A percentile compares a stretch with the other conserved stretches of the same genome.
Evolutionary conservation across 225 moss, liverwort and hornwort species (phyloP).

Genomic region (Sphagnum contortum): DNA sequence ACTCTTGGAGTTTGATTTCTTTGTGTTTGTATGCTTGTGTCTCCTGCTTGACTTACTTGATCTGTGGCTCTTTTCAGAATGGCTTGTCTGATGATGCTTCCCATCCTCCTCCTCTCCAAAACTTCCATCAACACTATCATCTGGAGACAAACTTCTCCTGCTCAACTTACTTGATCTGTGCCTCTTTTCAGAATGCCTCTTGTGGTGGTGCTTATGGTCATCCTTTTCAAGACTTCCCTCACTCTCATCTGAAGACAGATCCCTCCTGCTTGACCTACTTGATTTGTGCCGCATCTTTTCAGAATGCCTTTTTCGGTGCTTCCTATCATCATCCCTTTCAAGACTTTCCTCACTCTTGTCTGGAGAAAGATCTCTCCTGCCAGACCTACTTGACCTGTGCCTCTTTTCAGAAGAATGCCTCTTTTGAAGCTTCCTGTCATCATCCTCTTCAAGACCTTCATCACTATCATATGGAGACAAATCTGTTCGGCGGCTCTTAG

Average conservation of each 20-base stretch:
- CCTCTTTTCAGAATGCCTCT: too few relatives aligned
- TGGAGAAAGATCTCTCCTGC: conserved; percentile 17
- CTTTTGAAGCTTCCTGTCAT: conserved; percentile 31
- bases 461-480: conserved; percentile 27
- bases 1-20: conserved; percentile 10
- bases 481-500: conserved; percentile 23
- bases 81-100: too few relatives aligned
- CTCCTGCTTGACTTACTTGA: too few relatives aligned
- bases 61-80: too few relatives aligned
- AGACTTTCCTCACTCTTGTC: conserved; percentile 26
- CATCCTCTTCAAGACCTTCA: conserved; percentile 23
- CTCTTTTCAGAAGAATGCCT: conserved; percentile 18
- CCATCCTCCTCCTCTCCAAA: too few relatives aligned
- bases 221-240: too few relatives aligned
- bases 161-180: too few relatives aligned
- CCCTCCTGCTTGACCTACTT: conserved; percentile 12
- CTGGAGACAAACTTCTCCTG: too few relatives aligned
- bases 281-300: conserved; percentile 21
- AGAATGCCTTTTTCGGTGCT: conserved; percentile 20
- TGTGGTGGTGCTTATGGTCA: too few relatives aligned
- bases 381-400: conserved; percentile 15
- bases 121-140: too few relatives aligned
- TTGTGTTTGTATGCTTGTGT: too few relatives aligned
- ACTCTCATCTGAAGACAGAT: too few relatives aligned
- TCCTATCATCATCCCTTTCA: conserved; percentile 34